phyloP scores from a whole-genome alignment of 306 rosid species.

The Purshia tridentata region DNA sequence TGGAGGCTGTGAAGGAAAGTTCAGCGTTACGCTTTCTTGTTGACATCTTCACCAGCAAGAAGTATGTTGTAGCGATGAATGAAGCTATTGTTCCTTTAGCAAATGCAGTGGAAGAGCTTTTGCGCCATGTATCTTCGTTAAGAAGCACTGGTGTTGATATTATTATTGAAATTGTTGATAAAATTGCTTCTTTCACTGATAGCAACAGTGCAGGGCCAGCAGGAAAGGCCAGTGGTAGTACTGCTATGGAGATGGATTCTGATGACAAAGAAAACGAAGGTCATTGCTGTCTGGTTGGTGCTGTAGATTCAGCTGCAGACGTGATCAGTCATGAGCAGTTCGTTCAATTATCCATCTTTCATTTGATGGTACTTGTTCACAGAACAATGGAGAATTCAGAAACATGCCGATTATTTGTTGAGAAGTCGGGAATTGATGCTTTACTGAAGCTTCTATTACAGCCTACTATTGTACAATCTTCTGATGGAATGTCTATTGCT shows the following conservation, averaged over 20 bases:
- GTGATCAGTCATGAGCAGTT: conserved; percentile 69
- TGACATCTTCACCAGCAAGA: conserved; percentile 82
- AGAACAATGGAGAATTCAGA: conserved; percentile 94
- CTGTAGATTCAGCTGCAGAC: conserved; percentile 56
- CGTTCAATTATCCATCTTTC: conserved; percentile 73
- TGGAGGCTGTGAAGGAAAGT: conserved; percentile 78
- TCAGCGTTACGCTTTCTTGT: conserved; percentile 72
- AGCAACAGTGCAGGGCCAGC: conserved; percentile 43
- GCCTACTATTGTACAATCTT: conserved; percentile 79
- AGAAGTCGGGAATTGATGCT: conserved; percentile 85
- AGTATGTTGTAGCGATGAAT: conserved; percentile 75
- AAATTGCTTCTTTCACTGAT: conserved; percentile 65
- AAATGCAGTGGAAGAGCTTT: conserved; percentile 94
- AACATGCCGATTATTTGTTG: conserved; percentile 94
- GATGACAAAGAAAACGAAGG: conserved; percentile 59
- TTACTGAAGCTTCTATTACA: conserved; percentile 74
- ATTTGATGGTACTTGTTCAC: conserved; percentile 91
- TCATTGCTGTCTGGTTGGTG: conserved; percentile 44
- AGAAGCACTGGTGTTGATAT: conserved; percentile 89
- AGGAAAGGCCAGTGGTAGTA: conserved; percentile 58
- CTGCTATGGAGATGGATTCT: conserved; percentile 88
- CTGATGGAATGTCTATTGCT: conserved; percentile 96
- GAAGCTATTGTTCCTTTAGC: conserved; percentile 93
- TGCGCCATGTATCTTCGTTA: conserved; percentile 83
- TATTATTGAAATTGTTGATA: conserved; percentile 72